These are phyloP conservation scores for Moesziomyces parantarcticus DNA, from an alignment of 1,284 basidiomycete species.

Conservation along the genomic window DNA sequence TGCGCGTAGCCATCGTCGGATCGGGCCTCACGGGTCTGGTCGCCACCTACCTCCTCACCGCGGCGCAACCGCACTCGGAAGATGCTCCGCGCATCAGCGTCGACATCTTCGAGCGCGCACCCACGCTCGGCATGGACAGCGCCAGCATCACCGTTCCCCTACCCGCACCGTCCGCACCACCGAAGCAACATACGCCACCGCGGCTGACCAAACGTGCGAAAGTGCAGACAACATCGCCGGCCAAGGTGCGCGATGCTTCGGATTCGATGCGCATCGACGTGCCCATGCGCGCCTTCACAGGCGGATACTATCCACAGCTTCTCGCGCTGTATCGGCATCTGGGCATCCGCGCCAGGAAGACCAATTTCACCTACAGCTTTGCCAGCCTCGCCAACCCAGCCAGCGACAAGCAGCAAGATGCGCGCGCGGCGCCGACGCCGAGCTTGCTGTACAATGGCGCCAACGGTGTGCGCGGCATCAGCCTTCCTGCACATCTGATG, in stretches of 20 bases:
- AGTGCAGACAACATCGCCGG: neutral
- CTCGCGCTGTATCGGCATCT: constrained; percentile 55
- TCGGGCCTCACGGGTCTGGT: constrained; percentile 86
- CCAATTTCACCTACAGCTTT: constrained; percentile 63
- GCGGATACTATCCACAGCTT: constrained; percentile 64
- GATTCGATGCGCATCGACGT: constrained; percentile 56
- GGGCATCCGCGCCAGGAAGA: constrained; percentile 34
- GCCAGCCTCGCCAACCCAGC: neutral
- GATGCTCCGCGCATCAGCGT: constrained; percentile 12
- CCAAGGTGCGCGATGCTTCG: neutral
- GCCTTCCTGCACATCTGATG: constrained; percentile 31
- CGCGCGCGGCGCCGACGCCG: constrained; percentile 17
- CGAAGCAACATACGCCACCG: neutral
- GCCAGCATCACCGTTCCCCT: constrained; percentile 57
- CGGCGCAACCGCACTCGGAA: constrained; percentile 61
- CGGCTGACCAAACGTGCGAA: constrained; percentile 15
- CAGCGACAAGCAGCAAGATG: neutral
- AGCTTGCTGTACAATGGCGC: constrained; percentile 56
- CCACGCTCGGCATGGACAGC: constrained; percentile 60
- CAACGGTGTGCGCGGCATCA: constrained; percentile 47
- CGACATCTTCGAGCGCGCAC: constrained; percentile 59
- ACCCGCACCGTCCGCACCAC: neutral
- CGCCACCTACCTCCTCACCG: constrained; percentile 84
- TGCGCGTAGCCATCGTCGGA: constrained; percentile 80
- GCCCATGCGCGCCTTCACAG: constrained; percentile 65